Evolutionary conservation across 352 stramenopile species (phyloP), one percentile per base, ranked within the genome.

Genomic region (Lagenidium sp.): DNA sequence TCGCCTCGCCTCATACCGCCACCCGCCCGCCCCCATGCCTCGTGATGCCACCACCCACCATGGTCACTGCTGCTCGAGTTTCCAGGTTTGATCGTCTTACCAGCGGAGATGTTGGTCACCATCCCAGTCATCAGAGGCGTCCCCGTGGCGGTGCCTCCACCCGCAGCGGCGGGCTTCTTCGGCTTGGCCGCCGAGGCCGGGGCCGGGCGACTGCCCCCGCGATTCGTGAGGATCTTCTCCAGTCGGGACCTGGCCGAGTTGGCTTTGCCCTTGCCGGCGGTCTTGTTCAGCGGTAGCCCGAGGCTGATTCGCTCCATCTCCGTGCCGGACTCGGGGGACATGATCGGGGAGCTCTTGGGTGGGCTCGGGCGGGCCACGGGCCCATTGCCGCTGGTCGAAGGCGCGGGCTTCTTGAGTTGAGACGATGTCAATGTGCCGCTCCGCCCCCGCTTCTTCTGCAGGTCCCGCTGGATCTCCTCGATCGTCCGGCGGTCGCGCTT

Each of bases 401-500:
- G n/a, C n/a, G n/a, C n/a, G 1, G 60, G 63, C 41, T 75, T 79
- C 34, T 70, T 70, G n/a, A 42, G 29, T 20, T 21, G 23, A 23
- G 23, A 28, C 40, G 18, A 44, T 36, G 34, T 24, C 7, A 28
- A 40, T 5, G 38, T 38, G 12, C 20, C 20, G 16, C 37, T 50
- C 25, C 26, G 34, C 11, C 60, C 58, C 6, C 73, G 64, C 41
- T 85, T 91, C 44, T 72, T 83, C 36, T 75, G 55, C 18, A 93
- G 47, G 44, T 93, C 81, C 40, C 76, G 60, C 44, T 93, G 81
- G 42, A 93, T 93, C 51, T 93, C 75, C 36, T 93, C 81, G 44
- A 93, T 93, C n/a, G 81, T 89, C 18, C 81, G 77, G 44, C 81
- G 75, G 39, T 93, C 81, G 35, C 81, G 60, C 49, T 91, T 93